Evolutionary conservation across 306 rosid genomes (phyloP).

Genomic region (Malus asiatica): DNA sequence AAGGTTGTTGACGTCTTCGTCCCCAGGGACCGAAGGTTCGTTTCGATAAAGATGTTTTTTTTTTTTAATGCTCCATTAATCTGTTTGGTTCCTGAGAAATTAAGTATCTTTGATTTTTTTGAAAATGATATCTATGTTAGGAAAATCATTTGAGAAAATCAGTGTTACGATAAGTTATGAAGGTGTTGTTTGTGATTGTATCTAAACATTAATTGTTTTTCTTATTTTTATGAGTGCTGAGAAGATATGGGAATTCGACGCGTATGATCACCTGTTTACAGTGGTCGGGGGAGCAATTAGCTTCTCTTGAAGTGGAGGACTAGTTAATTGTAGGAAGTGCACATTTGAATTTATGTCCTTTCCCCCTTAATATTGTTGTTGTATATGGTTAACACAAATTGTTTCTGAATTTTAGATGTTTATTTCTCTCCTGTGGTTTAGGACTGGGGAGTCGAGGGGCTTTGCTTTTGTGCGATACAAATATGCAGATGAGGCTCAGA

Average conservation of each 20-base stretch:
- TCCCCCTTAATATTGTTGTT: background rate
- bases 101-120: background rate
- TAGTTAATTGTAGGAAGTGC: constrained; percentile 4
- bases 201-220: background rate
- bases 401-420: background rate
- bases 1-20: constrained; percentile 90
- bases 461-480: constrained; percentile 91
- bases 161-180: background rate
- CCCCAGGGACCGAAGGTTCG: constrained; percentile 81
- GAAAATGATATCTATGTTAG: background rate
- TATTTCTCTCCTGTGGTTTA: constrained; percentile 3
- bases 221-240: background rate
- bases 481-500: constrained; percentile 83
- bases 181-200: background rate
- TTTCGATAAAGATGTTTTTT: background rate
- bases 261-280: background rate
- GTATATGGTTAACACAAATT: background rate
- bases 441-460: constrained; percentile 90
- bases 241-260: constrained; percentile 6
- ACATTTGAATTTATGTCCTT: background rate
- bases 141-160: background rate
- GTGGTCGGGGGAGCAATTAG: background rate
- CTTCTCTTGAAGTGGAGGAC: background rate
- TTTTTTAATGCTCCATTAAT: background rate
- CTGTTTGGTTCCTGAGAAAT: background rate